A percentile compares a stretch with the other conserved stretches of the same genome.
phyloP scores from a whole-genome alignment of 805 yeast species.

The Wickerhamiella alocasiicola region DNA sequence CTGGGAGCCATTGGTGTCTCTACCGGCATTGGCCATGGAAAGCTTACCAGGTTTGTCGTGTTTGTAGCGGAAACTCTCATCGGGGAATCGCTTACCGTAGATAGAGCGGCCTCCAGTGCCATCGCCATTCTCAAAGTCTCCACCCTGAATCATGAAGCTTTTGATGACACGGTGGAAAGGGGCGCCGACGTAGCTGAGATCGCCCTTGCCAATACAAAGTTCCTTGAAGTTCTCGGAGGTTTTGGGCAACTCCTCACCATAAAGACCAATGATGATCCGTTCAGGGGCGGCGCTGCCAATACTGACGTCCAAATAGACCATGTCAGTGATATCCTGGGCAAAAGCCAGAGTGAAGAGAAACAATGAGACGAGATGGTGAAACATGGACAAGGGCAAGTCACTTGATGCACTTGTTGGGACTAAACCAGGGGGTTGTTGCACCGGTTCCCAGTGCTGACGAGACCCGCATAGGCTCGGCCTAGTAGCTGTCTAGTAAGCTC shows the following conservation, averaged over 20 bases:
- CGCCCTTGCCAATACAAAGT: slow-evolving; percentile 54
- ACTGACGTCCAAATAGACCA: slow-evolving; percentile 61
- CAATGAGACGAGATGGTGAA: neutral
- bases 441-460: too few relatives aligned
- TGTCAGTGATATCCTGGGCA: slow-evolving; percentile 31
- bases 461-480: too few relatives aligned
- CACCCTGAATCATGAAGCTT: slow-evolving; percentile 32
- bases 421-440: too few relatives aligned
- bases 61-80: slow-evolving; percentile 19
- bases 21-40: slow-evolving; percentile 10
- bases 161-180: slow-evolving; percentile 55
- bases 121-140: slow-evolving; percentile 8
- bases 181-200: slow-evolving; percentile 60
- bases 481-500: too few relatives aligned
- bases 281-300: slow-evolving; percentile 61
- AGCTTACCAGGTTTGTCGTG: slow-evolving; percentile 42
- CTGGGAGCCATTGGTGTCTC: slow-evolving; percentile 40
- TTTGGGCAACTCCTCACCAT: slow-evolving; percentile 62
- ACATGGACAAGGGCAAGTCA: too few relatives aligned
- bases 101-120: slow-evolving; percentile 10
- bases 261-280: slow-evolving; percentile 63
- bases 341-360: neutral
- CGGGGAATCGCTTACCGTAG: slow-evolving; percentile 7
- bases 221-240: slow-evolving; percentile 70
- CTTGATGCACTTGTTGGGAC: too few relatives aligned